phyloP scores from a whole-genome alignment of 2,329 filamentous ascomycete genomes.

The Ampelomyces quisqualis region DNA sequence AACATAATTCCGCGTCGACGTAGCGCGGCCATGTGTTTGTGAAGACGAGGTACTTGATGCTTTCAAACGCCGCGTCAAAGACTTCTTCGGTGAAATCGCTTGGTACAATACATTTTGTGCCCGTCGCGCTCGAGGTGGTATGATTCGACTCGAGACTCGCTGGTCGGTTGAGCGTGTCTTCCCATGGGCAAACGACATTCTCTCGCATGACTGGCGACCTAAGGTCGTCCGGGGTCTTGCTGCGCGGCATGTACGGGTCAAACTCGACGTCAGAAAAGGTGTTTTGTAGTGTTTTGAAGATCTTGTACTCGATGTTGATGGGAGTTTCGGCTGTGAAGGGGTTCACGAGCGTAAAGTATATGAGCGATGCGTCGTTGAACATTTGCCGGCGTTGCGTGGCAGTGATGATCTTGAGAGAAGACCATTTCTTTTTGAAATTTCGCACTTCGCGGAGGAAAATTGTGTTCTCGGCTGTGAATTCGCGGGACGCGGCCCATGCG shows the following conservation, averaged over 20 bases:
- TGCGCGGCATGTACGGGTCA: constrained; percentile 39
- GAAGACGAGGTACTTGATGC: constrained; percentile 44
- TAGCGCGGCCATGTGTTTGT: constrained; percentile 44
- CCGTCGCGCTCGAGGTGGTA: constrained; percentile 25
- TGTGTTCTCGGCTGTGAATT: constrained; percentile 43
- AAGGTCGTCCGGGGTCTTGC: constrained; percentile 24
- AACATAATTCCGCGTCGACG: constrained; percentile 34
- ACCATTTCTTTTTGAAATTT: constrained; percentile 43
- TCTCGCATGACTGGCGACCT: constrained; percentile 28
- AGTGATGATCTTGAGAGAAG: constrained; percentile 24
- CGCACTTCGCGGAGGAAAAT: constrained; percentile 44
- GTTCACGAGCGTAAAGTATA: constrained; percentile 43
- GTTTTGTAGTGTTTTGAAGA: constrained; percentile 39
- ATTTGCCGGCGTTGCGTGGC: constrained; percentile 39
- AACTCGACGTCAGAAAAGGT: constrained; percentile 38
- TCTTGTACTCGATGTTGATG: constrained; percentile 45
- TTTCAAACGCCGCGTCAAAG: constrained; percentile 41
- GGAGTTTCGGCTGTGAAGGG: constrained; percentile 41
- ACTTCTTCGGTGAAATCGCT: constrained; percentile 39
- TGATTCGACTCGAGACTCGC: constrained; percentile 33
- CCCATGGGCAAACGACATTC: constrained; percentile 44
- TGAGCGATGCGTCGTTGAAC: constrained; percentile 42
- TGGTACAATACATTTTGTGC: constrained; percentile 33
- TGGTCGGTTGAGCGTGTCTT: constrained; percentile 37
- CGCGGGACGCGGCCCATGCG: constrained; percentile 38